Conservation (phyloP, 148 eudicot species). For the Vaccinium macrocarpon region DNA sequence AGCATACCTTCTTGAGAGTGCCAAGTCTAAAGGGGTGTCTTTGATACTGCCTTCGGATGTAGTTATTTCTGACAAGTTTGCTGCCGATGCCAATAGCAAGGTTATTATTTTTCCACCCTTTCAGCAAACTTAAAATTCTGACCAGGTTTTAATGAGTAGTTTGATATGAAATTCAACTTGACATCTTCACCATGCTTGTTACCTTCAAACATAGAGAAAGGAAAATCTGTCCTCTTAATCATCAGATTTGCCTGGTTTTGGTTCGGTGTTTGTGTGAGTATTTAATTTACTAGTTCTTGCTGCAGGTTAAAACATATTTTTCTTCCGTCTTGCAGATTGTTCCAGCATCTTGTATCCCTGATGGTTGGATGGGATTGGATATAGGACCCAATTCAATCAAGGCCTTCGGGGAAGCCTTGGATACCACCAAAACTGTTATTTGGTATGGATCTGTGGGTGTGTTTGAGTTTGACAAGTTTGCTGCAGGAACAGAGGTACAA, state of each 20-base stretch:
- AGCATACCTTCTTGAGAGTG: conserved; percentile 69
- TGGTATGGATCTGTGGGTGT: too few species aligned
- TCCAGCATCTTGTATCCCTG: conserved; percentile 75
- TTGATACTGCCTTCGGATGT: conserved; percentile 74
- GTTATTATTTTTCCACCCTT: conserved; percentile 20
- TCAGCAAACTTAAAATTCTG: background rate
- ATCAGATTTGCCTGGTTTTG: background rate
- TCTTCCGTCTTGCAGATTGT: conserved; percentile 46
- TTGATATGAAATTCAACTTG: background rate
- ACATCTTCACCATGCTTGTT: background rate
- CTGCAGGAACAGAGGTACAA: too few species aligned
- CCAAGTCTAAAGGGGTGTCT: conserved; percentile 73
- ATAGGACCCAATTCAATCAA: conserved; percentile 50
- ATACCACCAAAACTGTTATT: too few species aligned
- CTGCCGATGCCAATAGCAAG: conserved; percentile 92
- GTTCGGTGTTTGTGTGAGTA: background rate
- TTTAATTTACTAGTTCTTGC: background rate
- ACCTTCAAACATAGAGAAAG: background rate
- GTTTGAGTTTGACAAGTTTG: too few species aligned
- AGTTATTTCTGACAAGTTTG: conserved; percentile 72
- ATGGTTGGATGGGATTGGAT: conserved; percentile 97
- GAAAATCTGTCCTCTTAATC: background rate
- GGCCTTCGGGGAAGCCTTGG: too few species aligned
- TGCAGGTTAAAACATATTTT: background rate
- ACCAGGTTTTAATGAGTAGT: background rate